These are phyloP conservation scores for Heritiera fomes DNA, from an alignment of 345 rosid genomes.

Conservation along the genomic window DNA sequence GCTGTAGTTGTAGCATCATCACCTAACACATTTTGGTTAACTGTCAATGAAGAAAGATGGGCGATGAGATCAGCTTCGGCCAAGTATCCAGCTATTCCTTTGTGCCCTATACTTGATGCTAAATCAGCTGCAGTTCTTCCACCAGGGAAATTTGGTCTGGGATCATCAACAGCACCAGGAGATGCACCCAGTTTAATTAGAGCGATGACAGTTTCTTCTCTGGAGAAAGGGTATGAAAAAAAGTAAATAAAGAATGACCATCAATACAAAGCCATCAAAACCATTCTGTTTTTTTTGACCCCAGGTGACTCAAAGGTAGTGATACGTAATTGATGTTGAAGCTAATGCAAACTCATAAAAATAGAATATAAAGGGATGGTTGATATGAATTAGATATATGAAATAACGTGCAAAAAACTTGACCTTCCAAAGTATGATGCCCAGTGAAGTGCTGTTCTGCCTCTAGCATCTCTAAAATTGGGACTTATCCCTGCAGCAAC, in stretches of 20 bases:
- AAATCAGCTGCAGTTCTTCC: constrained; percentile 65
- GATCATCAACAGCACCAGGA: constrained; percentile 64
- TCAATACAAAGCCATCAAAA: not conserved
- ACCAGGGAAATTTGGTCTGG: constrained; percentile 55
- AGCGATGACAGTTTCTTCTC: constrained; percentile 61
- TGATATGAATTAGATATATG: constrained; percentile 11
- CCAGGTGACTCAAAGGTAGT: not conserved
- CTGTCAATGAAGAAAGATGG: constrained; percentile 44
- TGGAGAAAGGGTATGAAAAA: constrained; percentile 24
- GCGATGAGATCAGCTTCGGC: constrained; percentile 53
- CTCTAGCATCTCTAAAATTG: constrained; percentile 58
- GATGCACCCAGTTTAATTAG: constrained; percentile 55
- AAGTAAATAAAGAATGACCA: not conserved
- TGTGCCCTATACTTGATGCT: constrained; percentile 63
- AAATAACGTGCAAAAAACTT: constrained; percentile 8
- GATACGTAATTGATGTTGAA: not conserved
- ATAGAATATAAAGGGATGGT: not conserved
- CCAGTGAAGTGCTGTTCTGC: constrained; percentile 72
- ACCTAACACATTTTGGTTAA: constrained; percentile 26
- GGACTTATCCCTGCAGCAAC: constrained; percentile 53
- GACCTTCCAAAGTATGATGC: constrained; percentile 71
- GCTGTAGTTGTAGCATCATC: constrained; percentile 26
- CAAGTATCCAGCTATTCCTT: constrained; percentile 67
- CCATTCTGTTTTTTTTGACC: not conserved
- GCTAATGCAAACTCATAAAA: not conserved